phyloP scores from a whole-genome alignment of 2,329 filamentous ascomycete genomes.

The Colletotrichum siamense region DNA sequence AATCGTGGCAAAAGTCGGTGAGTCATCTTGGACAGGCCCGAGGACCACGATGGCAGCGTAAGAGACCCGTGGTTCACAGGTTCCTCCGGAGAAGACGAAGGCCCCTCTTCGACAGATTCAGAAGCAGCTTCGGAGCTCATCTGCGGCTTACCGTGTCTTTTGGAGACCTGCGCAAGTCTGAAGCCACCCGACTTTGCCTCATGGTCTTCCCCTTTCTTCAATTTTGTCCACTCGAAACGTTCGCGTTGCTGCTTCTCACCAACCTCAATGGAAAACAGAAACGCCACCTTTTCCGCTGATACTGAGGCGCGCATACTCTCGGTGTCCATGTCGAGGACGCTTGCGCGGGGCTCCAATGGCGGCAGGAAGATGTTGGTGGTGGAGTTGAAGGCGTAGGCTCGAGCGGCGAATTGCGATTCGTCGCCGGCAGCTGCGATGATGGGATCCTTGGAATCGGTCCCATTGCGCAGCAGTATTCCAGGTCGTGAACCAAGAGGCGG shows the following conservation, averaged over 20 bases:
- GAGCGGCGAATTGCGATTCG: fast-evolving
- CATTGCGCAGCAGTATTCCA: background rate
- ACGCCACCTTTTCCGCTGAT: fast-evolving
- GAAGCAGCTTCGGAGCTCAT: background rate
- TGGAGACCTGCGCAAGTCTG: background rate
- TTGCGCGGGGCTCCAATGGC: background rate
- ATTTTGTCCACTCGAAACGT: background rate
- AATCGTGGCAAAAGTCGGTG: background rate
- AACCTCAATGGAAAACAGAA: background rate
- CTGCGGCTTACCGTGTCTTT: fast-evolving
- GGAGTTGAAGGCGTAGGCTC: background rate
- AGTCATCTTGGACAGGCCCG: background rate
- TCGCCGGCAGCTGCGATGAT: background rate
- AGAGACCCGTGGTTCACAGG: background rate
- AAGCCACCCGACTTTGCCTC: background rate
- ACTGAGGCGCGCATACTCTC: background rate
- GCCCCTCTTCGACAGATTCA: fast-evolving
- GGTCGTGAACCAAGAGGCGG: background rate
- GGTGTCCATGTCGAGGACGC: fast-evolving
- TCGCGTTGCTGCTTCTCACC: background rate
- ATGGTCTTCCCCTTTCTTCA: background rate
- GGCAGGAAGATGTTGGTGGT: background rate
- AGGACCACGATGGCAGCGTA: background rate
- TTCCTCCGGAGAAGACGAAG: fast-evolving
- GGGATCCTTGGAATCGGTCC: background rate